Evolutionary conservation across 768 basidiomycete genomes (phyloP).

Genomic region (Pilatotrama ljubarskyi): DNA sequence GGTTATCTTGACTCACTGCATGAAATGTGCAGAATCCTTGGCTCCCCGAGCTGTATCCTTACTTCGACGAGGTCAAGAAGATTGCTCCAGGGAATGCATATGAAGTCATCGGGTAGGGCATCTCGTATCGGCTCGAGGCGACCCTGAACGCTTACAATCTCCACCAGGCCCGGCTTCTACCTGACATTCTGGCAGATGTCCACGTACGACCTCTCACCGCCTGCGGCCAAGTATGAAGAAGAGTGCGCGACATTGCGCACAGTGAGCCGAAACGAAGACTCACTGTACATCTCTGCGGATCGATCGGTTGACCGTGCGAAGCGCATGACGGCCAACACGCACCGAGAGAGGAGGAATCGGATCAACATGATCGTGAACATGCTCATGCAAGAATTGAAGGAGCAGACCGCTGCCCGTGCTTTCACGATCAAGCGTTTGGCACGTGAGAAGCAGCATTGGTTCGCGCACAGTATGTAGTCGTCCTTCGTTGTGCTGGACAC

Average conservation of each 20-base stretch:
- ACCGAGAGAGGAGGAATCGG: constrained; percentile 65
- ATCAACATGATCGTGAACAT: constrained; percentile 60
- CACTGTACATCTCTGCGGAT: constrained; percentile 62
- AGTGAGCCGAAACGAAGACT: constrained; percentile 69
- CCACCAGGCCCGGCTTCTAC: constrained; percentile 82
- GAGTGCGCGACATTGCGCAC: constrained; percentile 62
- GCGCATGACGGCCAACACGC: constrained; percentile 54
- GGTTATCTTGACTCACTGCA: background rate
- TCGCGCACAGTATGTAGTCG: constrained; percentile 53
- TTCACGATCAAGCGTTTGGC: constrained; percentile 77
- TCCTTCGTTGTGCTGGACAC: background rate
- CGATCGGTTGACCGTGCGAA: constrained; percentile 67
- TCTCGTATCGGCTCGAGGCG: constrained; percentile 4
- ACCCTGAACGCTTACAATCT: constrained; percentile 1
- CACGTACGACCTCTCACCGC: constrained; percentile 84
- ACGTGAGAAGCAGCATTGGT: constrained; percentile 84
- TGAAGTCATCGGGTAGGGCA: constrained; percentile 71
- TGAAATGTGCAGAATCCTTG: constrained; percentile 64
- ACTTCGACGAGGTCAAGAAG: constrained; percentile 76
- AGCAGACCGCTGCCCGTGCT: constrained; percentile 68
- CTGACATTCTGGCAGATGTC: constrained; percentile 97
- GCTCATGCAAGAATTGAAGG: constrained; percentile 70
- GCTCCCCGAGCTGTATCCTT: constrained; percentile 68
- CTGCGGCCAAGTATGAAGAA: constrained; percentile 75
- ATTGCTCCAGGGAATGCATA: constrained; percentile 66